Base-by-base conservation (phyloP, 106 monocot genomes). In the Dioscorea alata region DNA sequence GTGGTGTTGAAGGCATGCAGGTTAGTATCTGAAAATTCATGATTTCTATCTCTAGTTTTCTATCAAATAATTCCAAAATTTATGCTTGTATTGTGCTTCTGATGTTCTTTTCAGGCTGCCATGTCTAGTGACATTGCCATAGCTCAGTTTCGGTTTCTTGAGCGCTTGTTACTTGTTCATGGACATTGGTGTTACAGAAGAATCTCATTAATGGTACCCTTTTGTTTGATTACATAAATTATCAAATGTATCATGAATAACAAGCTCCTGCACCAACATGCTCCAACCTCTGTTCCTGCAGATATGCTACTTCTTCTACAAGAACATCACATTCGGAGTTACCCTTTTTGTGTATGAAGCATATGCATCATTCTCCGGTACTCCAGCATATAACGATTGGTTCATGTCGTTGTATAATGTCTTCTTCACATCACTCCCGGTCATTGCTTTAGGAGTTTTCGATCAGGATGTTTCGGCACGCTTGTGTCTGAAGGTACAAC, bases 281-380 rank as follows among this genome's bases (percentile, higher is more conserved):
- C 10, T 42, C 42, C 4, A 3, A 42, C 42, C 42, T 42, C 42
- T 42, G 1, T 42, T 42, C 28, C 42, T 74, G 69, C 83, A 99
- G 97, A 85, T 99, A 68, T 99, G 97, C 71, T 99, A 92, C 65
- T 94, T 94, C 81, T 94, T 94, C 75, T 94, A 94, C 81, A 94
- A 94, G 83, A 94, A 94, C 56, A 73, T 94, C 9, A 68, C 91
- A 34, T 94, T 94, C 65, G 94, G 94, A n/a, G 60, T 85, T 15
- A 94, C 94, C 4, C 63, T 94, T 50, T 94, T 94, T 69, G 52
- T 91, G 35, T 91, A 81, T 23, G 94, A 94, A 69, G 85, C 88
- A 18, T 86, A 91, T 70, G 63, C 97, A 21, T 79, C 89, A 25
- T 89, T 92, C 73, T 92, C 97, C 2, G 97, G 92, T 24, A 82